Conservation (phyloP, 2,329 filamentous ascomycete genomes). For the Diaporthe humulicola region DNA sequence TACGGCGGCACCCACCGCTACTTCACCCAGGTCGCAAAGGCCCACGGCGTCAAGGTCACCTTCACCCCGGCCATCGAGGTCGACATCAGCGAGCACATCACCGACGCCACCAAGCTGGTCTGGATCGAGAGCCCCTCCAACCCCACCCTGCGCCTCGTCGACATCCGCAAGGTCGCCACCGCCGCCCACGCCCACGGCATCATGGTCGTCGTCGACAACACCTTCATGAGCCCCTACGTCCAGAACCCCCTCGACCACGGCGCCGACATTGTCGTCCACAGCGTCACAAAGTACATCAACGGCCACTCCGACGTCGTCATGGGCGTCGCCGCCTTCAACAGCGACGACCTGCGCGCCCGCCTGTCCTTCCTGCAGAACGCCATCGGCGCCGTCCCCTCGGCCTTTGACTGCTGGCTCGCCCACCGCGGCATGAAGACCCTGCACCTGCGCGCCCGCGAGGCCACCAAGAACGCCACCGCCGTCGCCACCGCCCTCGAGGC, state of each 20-base stretch:
- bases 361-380: slow-evolving; percentile 96
- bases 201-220: slow-evolving; percentile 98
- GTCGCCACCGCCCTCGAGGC: slow-evolving; percentile 83
- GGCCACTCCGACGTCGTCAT: slow-evolving; percentile 97
- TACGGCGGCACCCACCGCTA: slow-evolving; percentile 98
- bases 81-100: slow-evolving; percentile 87
- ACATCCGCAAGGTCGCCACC: slow-evolving; percentile 87
- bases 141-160: slow-evolving; percentile 91
- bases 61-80: slow-evolving; percentile 94
- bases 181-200: slow-evolving; percentile 90
- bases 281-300: slow-evolving; percentile 99
- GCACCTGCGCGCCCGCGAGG: slow-evolving; percentile 90
- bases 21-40: slow-evolving; percentile 96
- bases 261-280: slow-evolving; percentile 96
- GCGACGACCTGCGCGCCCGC: slow-evolving; percentile 79
- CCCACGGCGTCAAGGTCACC: slow-evolving; percentile 93
- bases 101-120: slow-evolving; percentile 89
- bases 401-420: slow-evolving; percentile 98
- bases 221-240: slow-evolving; percentile 95
- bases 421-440: slow-evolving; percentile 97
- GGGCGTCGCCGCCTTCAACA: slow-evolving; percentile 97
- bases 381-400: slow-evolving; percentile 92
- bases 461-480: slow-evolving; percentile 82
- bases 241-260: slow-evolving; percentile 97
- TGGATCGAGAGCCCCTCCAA: slow-evolving; percentile 99